Evolutionary conservation across 805 yeast species (phyloP).

Genomic region (Kodamaea lidongshanica): DNA sequence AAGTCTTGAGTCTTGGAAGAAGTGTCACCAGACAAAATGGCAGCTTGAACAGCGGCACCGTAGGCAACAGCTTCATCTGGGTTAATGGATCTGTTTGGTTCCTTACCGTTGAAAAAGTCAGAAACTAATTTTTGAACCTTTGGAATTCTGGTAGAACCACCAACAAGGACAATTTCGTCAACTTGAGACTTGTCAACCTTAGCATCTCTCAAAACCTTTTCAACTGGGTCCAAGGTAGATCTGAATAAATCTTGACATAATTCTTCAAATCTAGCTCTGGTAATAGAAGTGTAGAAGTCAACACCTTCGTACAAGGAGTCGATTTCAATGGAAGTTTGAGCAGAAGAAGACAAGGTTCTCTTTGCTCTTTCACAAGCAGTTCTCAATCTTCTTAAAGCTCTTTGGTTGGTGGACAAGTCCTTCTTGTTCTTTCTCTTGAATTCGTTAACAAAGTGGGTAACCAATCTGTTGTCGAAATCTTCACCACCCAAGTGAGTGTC

Average conservation of each 20-base stretch:
- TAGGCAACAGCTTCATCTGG: conserved; percentile 99
- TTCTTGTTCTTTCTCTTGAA: conserved; percentile 98
- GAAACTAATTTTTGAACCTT: conserved; percentile 92
- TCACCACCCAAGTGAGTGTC: conserved; percentile 86
- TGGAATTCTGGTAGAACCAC: conserved; percentile 99
- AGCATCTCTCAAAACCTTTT: conserved; percentile 87
- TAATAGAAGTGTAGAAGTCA: conserved; percentile 92
- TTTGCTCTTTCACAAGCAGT: conserved; percentile 99
- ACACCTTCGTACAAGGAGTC: conserved; percentile 93
- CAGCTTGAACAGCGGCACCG: conserved; percentile 99
- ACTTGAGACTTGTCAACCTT: conserved; percentile 85
- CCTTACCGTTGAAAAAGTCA: conserved; percentile 96
- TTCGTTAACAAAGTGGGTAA: conserved; percentile 86
- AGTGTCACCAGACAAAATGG: conserved; percentile 92
- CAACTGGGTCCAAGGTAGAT: conserved; percentile 91
- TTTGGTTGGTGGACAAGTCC: conserved; percentile 87
- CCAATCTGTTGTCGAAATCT: conserved; percentile 96
- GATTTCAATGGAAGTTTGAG: conserved; percentile 91
- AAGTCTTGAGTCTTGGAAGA: conserved; percentile 95
- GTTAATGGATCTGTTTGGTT: conserved; percentile 93
- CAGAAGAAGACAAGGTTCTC: conserved; percentile 95
- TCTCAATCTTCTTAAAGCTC: conserved; percentile 97
- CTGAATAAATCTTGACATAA: conserved; percentile 91
- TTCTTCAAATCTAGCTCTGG: conserved; percentile 98
- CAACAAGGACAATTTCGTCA: conserved; percentile 89